Conservation (phyloP, 2,329 filamentous ascomycete genomes). For the Xylariales sp. region DNA sequence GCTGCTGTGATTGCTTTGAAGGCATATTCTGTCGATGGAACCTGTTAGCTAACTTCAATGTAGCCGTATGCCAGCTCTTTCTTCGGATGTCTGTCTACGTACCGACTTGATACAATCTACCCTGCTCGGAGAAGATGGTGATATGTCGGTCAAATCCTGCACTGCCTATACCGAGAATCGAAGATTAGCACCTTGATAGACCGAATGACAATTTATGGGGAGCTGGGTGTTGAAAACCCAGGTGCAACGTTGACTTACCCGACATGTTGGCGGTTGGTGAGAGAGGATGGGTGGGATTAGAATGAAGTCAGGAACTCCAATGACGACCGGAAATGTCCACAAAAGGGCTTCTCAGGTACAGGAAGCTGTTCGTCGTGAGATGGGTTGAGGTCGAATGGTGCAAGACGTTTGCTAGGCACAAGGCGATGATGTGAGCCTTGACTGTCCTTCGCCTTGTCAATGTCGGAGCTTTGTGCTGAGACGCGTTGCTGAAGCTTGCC, state of each 20-base stretch:
- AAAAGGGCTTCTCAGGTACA: too few species aligned
- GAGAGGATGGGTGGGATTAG: background rate
- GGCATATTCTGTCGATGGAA: slow-evolving; percentile 75
- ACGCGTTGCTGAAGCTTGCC: slow-evolving; percentile 31
- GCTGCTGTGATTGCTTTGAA: slow-evolving; percentile 99
- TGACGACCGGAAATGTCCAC: background rate
- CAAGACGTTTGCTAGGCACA: slow-evolving; percentile 2
- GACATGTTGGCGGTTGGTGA: slow-evolving; percentile 40
- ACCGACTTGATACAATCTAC: slow-evolving; percentile 99
- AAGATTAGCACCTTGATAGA: slow-evolving; percentile 20
- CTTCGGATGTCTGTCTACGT: slow-evolving; percentile 36
- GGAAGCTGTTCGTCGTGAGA: background rate
- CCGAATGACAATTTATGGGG: slow-evolving; percentile 12
- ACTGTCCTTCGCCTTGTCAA: too few species aligned
- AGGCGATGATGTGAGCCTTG: slow-evolving; percentile 10
- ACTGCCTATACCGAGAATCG: slow-evolving; percentile 51
- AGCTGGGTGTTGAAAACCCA: slow-evolving; percentile 15
- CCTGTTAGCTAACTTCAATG: too few species aligned
- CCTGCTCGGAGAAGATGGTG: slow-evolving; percentile 99
- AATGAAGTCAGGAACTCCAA: too few species aligned
- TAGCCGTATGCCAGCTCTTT: too few species aligned
- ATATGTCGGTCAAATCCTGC: slow-evolving; percentile 98
- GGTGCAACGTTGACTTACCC: slow-evolving; percentile 33
- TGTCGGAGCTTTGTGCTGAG: slow-evolving; percentile 16
- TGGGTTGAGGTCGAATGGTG: slow-evolving; percentile 1